Evolutionary conservation across 805 yeast genomes (phyloP), one percentile per base, ranked within the genome.

Genomic region (Metschnikowia bowlesiae): DNA sequence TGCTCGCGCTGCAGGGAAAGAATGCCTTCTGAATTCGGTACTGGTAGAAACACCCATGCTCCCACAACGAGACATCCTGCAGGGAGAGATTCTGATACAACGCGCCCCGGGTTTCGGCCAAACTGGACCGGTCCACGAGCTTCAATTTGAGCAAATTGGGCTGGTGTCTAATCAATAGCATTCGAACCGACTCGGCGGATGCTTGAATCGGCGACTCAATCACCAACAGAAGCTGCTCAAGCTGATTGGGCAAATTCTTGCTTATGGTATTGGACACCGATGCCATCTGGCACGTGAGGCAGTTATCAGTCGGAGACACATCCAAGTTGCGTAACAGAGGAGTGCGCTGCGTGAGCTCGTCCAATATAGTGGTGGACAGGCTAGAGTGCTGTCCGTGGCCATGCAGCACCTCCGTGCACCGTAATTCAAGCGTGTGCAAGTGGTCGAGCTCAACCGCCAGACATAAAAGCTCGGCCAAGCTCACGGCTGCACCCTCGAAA

Each of bases 381-480:
- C 38, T 36, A 11, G 34, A 47, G 48, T 64, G 68, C 4, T 51
- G 36, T 5, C 47, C 51, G 29, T 58, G 51, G 7, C 52, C 52
- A 39, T 65, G 69, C 31, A 62, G 54, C n/a, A 51, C 40, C 52
- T 66, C 69, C 13, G 55, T 61, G 38, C 58, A 42, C 9, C 53
- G 44, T 6, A 62, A 47, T 38, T 52, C 55, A 7, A 65, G 53
- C 7, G 49, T 45, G 7, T 13, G 39, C 32, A 65, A 47, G 4
- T 31, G 39, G 4, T 18, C 34, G 22, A 64, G 57, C 7, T 59
- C 59, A 2, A 63, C 48, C 0, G 57, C 50, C 10, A 32, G 44
- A 22, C 39, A 31, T 8, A 66, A 28, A 10, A 56, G 11, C 1
- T 32, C 26, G 6, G 53, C 51, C 3, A 61, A 10, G 6, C 5